phyloP scores from a whole-genome alignment of 768 basidiomycete genomes.

The Suillus variegatus region DNA sequence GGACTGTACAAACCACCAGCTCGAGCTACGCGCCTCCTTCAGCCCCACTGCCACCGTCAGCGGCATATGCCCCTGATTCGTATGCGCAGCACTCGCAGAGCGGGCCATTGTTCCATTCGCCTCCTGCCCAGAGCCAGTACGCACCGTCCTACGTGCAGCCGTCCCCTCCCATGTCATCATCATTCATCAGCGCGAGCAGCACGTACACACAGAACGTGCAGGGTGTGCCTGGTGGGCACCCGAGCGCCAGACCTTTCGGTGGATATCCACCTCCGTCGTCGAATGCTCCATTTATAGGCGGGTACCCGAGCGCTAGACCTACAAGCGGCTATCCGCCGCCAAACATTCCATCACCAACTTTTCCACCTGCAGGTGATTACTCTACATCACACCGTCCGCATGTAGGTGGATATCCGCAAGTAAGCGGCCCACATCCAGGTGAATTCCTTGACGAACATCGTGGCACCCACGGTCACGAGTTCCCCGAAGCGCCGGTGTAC shows the following conservation, averaged over 20 bases:
- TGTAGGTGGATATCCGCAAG: slow-evolving; percentile 9
- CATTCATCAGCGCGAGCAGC: not conserved
- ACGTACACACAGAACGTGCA: not conserved
- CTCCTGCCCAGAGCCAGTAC: slow-evolving; percentile 30
- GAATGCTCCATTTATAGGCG: not conserved
- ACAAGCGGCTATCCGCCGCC: not conserved
- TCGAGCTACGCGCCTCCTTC: slow-evolving; percentile 15
- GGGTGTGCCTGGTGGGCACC: not conserved
- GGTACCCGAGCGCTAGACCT: not conserved
- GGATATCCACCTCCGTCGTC: not conserved
- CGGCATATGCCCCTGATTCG: slow-evolving; percentile 9
- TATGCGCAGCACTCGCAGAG: slow-evolving; percentile 13
- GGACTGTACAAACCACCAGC: not conserved
- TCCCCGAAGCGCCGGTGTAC: slow-evolving; percentile 39
- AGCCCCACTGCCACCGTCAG: slow-evolving; percentile 11
- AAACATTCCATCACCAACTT: not conserved
- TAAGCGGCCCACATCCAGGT: slow-evolving; percentile 22
- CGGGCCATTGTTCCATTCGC: slow-evolving; percentile 3
- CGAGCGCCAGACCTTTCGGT: not conserved
- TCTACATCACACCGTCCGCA: slow-evolving; percentile 12
- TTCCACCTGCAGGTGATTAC: not conserved
- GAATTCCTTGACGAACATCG: slow-evolving; percentile 8
- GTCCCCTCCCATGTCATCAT: not conserved
- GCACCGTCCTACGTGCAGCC: slow-evolving; percentile 25
- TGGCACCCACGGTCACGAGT: slow-evolving; percentile 30